phyloP scores from a whole-genome alignment of 2,329 filamentous ascomycete genomes.

The Cercospora sp. region DNA sequence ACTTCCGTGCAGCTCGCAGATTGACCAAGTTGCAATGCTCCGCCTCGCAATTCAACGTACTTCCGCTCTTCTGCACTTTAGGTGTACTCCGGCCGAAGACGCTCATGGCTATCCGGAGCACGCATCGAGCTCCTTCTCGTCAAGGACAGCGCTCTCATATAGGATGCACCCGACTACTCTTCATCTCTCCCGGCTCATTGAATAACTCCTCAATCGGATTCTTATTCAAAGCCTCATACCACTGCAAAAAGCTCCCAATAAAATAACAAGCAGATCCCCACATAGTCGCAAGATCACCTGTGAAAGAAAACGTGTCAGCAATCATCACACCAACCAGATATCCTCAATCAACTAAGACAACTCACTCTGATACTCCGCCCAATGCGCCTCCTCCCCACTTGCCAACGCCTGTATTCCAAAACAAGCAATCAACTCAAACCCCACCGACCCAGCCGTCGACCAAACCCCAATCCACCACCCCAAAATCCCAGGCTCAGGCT shows the following conservation, averaged over 20 bases:
- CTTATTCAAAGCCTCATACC: slow-evolving; percentile 37
- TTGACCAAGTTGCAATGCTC: too few relatives aligned
- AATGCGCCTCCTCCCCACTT: slow-evolving; percentile 5
- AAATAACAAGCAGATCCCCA: slow-evolving; percentile 35
- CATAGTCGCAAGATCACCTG: slow-evolving; percentile 26
- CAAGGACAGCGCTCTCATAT: slow-evolving; percentile 13
- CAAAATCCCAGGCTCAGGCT: slow-evolving; percentile 28
- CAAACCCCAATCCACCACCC: slow-evolving; percentile 39
- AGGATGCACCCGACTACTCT: slow-evolving; percentile 26
- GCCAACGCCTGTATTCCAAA: slow-evolving; percentile 19
- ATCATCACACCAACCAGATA: too few relatives aligned
- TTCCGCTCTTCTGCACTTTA: too few relatives aligned
- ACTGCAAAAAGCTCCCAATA: slow-evolving; percentile 33
- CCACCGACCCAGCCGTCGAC: slow-evolving; percentile 33
- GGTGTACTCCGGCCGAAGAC: too few relatives aligned
- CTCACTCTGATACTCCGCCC: slow-evolving; percentile 32
- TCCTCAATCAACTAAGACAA: too few relatives aligned
- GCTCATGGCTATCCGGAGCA: too few relatives aligned
- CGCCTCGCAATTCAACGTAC: too few relatives aligned
- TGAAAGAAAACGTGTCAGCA: too few relatives aligned
- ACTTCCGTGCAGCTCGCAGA: too few relatives aligned
- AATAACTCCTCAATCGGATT: slow-evolving; percentile 31
- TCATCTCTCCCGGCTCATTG: slow-evolving; percentile 30
- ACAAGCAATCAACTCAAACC: slow-evolving; percentile 30
- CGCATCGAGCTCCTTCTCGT: too few relatives aligned